A percentile compares a stretch with the other conserved stretches of the same genome.
phyloP scores from a whole-genome alignment of 179 eudicot genomes.

The Camellia oleifera region DNA sequence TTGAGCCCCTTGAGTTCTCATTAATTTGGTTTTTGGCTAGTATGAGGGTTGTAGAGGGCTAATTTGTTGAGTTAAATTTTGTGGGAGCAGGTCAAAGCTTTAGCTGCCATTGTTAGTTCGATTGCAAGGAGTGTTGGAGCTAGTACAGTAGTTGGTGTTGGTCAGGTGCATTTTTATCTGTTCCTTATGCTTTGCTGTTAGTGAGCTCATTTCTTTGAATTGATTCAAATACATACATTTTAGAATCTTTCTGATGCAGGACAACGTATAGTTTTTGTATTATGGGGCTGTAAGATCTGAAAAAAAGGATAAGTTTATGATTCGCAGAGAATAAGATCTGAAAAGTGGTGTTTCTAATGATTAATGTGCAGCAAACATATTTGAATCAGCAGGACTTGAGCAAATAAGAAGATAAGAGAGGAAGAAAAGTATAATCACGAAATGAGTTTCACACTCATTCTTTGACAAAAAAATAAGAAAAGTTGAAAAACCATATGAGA shows the following conservation, averaged over 20 bases:
- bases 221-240: background rate
- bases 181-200: conserved; percentile 11
- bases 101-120: conserved; percentile 64
- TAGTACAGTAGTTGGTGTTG: conserved; percentile 75
- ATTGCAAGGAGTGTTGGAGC: conserved; percentile 54
- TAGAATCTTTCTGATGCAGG: background rate
- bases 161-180: conserved; percentile 56
- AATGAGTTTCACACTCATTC: no score
- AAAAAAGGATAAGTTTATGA: no score
- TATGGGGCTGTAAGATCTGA: background rate
- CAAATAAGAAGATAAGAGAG: background rate
- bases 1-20: background rate
- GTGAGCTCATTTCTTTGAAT: conserved; percentile 7
- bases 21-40: background rate
- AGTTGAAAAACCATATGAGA: background rate
- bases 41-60: conserved; percentile 3
- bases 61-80: background rate
- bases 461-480: background rate
- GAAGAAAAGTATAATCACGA: background rate
- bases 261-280: background rate
- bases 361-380: no score
- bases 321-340: no score
- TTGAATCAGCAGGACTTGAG: background rate
- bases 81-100: conserved; percentile 60
- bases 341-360: no score